These are phyloP conservation scores for Rhizophagus clarus DNA, from an alignment of 192 early-diverging fungal species.

Conservation along the genomic window DNA sequence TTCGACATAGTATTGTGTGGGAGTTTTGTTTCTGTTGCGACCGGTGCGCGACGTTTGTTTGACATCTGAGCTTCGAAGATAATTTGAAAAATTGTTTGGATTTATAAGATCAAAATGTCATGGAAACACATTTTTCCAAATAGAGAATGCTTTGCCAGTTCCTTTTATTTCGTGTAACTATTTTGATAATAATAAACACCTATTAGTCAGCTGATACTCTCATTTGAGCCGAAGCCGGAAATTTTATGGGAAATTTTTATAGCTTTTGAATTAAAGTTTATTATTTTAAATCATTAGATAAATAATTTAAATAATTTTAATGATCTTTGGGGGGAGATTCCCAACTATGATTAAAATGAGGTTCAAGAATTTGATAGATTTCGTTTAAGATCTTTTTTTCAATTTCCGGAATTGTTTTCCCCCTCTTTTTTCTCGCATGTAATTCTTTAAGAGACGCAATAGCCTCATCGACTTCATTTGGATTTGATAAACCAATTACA, in stretches of 20 bases:
- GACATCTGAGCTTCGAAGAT: conserved; percentile 5
- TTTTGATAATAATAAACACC: not conserved
- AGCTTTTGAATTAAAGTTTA: no score
- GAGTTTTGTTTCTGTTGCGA: not conserved
- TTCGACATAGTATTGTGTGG: conserved; percentile 12
- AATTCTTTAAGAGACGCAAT: conserved; percentile 38
- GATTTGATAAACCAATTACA: conserved; percentile 51
- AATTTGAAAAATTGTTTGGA: not conserved
- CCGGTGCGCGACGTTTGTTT: not conserved
- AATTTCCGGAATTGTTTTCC: not conserved
- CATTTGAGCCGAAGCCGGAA: not conserved
- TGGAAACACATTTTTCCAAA: not conserved
- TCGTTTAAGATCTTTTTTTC: conserved; percentile 38
- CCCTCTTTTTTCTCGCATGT: conserved; percentile 35
- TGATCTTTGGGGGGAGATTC: conserved; percentile 39
- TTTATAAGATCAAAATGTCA: not conserved
- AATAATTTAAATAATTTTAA: not conserved
- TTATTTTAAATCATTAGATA: not conserved
- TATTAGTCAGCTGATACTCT: not conserved
- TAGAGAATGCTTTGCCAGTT: not conserved
- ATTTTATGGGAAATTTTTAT: no score
- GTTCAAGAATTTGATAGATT: conserved; percentile 40
- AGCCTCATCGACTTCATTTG: conserved; percentile 51
- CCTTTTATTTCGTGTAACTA: not conserved
- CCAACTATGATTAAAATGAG: conserved; percentile 50